phyloP scores from a whole-genome alignment of 2,329 filamentous ascomycete species.

The Sarocladium oryzae region DNA sequence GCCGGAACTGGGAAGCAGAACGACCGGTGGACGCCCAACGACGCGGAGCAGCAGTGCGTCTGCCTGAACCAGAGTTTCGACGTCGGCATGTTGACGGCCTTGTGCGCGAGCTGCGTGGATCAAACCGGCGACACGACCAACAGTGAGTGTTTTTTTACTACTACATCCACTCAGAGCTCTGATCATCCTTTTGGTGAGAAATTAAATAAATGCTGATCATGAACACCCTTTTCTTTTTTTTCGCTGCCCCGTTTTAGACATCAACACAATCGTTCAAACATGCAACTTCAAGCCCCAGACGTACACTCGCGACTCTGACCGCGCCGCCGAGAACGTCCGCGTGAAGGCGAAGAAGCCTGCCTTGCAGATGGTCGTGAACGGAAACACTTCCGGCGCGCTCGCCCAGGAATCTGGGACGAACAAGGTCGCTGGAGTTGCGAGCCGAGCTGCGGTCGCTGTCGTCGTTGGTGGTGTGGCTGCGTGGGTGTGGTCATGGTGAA shows the following conservation, averaged over 20 bases:
- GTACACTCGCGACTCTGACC: conserved; percentile 25
- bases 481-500: not conserved
- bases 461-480: not conserved
- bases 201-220: too few species aligned
- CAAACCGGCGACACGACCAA: conserved; percentile 23
- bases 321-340: conserved; percentile 23
- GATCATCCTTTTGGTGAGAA: too few species aligned
- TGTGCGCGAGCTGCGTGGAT: conserved; percentile 32
- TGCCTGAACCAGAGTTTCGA: conserved; percentile 34
- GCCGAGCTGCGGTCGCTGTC: not conserved
- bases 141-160: conserved; percentile 21
- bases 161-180: not conserved
- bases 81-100: conserved; percentile 28
- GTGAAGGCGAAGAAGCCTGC: conserved; percentile 27
- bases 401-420: not conserved
- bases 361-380: not conserved
- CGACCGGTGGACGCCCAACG: conserved; percentile 12
- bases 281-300: conserved; percentile 26
- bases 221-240: too few species aligned
- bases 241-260: too few species aligned
- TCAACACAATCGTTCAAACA: conserved; percentile 27
- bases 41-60: conserved; percentile 29
- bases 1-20: conserved; percentile 7
- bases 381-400: not conserved
- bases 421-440: not conserved